Conservation (phyloP, 2,329 filamentous ascomycete genomes). For the Diaporthe citrichinensis region DNA sequence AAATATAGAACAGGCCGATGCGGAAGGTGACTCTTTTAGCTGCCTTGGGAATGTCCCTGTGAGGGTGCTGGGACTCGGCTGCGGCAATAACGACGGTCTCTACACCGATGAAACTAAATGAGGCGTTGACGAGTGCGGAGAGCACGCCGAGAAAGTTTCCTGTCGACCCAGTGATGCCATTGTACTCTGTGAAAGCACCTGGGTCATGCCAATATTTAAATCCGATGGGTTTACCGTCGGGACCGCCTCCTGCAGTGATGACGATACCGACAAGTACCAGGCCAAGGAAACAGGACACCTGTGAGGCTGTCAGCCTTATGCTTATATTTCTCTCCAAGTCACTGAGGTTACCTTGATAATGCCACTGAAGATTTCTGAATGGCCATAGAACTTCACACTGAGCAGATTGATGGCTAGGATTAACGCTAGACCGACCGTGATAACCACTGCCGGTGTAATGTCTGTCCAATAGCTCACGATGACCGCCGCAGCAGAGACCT, state of each 20-base stretch:
- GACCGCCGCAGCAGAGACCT: constrained; percentile 43
- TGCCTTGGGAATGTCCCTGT: constrained; percentile 43
- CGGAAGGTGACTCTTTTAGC: constrained; percentile 42
- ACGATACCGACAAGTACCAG: constrained; percentile 43
- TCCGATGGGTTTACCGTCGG: constrained; percentile 41
- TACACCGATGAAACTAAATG: constrained; percentile 41
- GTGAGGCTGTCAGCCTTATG: background rate
- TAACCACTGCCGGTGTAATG: constrained; percentile 41
- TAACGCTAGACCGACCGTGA: constrained; percentile 37
- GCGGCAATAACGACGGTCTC: constrained; percentile 44
- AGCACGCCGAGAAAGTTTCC: constrained; percentile 43
- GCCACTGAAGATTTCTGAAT: constrained; percentile 38
- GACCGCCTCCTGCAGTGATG: constrained; percentile 43
- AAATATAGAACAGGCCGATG: constrained; percentile 44
- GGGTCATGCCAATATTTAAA: constrained; percentile 43
- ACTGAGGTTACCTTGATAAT: constrained; percentile 29
- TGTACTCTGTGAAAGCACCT: constrained; percentile 43
- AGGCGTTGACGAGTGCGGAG: constrained; percentile 42
- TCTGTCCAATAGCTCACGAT: constrained; percentile 43
- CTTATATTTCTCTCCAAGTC: background rate
- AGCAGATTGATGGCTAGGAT: constrained; percentile 40
- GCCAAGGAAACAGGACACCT: constrained; percentile 42
- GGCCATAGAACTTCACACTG: constrained; percentile 41
- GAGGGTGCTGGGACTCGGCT: constrained; percentile 42
- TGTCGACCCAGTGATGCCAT: constrained; percentile 42